A percentile compares a stretch with the other conserved stretches of the same genome.
Conservation (phyloP, 108 stramenopile genomes). For the Discostella stelligeroides region DNA sequence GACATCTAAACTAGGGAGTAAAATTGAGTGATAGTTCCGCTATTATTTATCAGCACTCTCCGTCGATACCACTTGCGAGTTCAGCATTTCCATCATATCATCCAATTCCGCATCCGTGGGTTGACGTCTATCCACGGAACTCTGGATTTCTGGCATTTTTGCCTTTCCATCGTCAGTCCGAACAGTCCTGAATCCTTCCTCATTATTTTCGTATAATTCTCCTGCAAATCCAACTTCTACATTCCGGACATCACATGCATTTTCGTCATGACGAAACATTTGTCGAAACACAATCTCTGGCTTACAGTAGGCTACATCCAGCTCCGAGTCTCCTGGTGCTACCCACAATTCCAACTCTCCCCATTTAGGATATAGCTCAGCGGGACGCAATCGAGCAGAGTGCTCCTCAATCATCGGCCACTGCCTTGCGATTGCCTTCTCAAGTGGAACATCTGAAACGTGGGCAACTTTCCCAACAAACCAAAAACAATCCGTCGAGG, state of each 20-base stretch:
- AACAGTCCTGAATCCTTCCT: slow-evolving; percentile 80
- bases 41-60: not conserved
- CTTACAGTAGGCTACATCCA: slow-evolving; percentile 85
- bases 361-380: slow-evolving; percentile 68
- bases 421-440: slow-evolving; percentile 64
- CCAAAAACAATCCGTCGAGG: slow-evolving; percentile 68
- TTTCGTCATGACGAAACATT: slow-evolving; percentile 50
- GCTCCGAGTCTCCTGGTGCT: slow-evolving; percentile 82
- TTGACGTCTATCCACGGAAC: slow-evolving; percentile 35
- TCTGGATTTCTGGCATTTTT: slow-evolving; percentile 60
- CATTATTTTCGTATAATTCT: slow-evolving; percentile 70
- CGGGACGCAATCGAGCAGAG: slow-evolving; percentile 68
- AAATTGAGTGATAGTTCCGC: not conserved
- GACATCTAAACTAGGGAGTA: not conserved
- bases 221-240: slow-evolving; percentile 78
- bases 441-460: slow-evolving; percentile 70
- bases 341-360: slow-evolving; percentile 73
- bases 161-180: slow-evolving; percentile 74
- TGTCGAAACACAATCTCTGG: slow-evolving; percentile 55
- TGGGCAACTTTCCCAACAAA: slow-evolving; percentile 85
- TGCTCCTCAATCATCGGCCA: slow-evolving; percentile 83
- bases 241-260: slow-evolving; percentile 44
- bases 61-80: slow-evolving; percentile 40
- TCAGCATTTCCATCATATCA: slow-evolving; percentile 54
- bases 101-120: slow-evolving; percentile 66